Conservation (phyloP, 169 alveolate species). For the Plasmodium inui region DNA sequence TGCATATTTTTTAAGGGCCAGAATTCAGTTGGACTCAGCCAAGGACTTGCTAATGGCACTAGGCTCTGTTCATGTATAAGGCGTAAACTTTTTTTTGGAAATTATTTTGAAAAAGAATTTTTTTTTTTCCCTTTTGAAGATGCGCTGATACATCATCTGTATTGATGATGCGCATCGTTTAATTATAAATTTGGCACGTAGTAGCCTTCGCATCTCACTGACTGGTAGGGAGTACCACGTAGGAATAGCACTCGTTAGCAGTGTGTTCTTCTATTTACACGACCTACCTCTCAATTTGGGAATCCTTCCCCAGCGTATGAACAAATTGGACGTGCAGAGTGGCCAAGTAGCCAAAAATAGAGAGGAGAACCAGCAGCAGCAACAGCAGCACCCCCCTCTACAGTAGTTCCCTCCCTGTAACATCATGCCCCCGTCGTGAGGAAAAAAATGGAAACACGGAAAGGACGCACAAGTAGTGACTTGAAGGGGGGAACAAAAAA, state of each 20-base stretch:
- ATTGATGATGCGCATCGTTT: not conserved
- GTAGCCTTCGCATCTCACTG: not conserved
- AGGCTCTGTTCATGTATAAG: not conserved
- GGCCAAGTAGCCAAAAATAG: not conserved
- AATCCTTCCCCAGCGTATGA: not conserved
- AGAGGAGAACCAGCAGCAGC: not conserved
- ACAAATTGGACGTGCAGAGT: not conserved
- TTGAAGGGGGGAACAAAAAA: not conserved
- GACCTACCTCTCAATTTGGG: not conserved
- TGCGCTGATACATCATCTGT: not conserved
- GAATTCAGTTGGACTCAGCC: not conserved
- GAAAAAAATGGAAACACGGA: constrained; percentile 11
- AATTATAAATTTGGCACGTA: not conserved
- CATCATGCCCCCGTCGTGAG: not conserved
- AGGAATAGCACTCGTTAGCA: not conserved
- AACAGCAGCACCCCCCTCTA: not conserved
- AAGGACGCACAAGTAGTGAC: not conserved
- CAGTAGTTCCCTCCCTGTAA: not conserved
- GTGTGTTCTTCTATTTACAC: not conserved
- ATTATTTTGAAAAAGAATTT: not conserved
- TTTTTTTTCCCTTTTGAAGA: not conserved
- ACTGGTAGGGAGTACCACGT: not conserved
- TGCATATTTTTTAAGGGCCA: not conserved
- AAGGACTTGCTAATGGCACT: not conserved
- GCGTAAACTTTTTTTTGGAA: not conserved